Percentiles rank a stretch among this genome's conserved stretches.
These are phyloP conservation scores for Lichtheimia hyalospora DNA, from an alignment of 371 early-diverging fungal genomes.

Conservation along the genomic window DNA sequence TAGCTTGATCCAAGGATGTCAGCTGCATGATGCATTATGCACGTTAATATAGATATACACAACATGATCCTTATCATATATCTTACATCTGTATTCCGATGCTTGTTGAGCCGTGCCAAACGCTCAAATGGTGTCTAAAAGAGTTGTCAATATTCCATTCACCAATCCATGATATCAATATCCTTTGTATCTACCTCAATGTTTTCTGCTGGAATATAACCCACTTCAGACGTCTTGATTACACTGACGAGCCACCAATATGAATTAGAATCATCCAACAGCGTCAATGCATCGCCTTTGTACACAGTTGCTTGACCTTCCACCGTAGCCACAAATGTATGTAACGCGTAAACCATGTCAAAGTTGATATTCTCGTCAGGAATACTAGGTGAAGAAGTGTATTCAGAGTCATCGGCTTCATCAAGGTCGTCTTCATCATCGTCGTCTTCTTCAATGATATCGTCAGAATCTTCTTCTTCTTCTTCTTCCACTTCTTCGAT, in stretches of 20 bases:
- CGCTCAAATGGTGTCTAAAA: conserved; percentile 86
- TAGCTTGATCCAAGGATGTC: conserved; percentile 32
- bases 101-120: conserved; percentile 86
- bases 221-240: conserved; percentile 84
- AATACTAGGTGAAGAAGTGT: conserved; percentile 53
- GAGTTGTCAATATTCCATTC: background rate
- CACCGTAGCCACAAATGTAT: conserved; percentile 91
- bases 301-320: conserved; percentile 94
- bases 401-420: conserved; percentile 44
- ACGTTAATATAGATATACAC: too few species aligned
- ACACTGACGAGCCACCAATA: conserved; percentile 98
- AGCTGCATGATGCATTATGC: conserved; percentile 17
- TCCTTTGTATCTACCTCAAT: conserved; percentile 70
- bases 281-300: conserved; percentile 83
- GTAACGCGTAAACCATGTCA: conserved; percentile 84
- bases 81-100: conserved; percentile 72
- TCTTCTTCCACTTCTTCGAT: conserved; percentile 34
- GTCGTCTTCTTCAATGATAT: conserved; percentile 42
- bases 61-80: background rate
- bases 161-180: too few species aligned
- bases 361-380: conserved; percentile 80
- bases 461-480: conserved; percentile 35
- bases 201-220: conserved; percentile 96
- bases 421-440: conserved; percentile 46
- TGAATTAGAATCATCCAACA: conserved; percentile 91